Percentiles rank a stretch among this genome's conserved stretches.
Evolutionary conservation across 306 rosid species (phyloP).

Genomic region (barrel medic (Medicago truncatula)): DNA sequence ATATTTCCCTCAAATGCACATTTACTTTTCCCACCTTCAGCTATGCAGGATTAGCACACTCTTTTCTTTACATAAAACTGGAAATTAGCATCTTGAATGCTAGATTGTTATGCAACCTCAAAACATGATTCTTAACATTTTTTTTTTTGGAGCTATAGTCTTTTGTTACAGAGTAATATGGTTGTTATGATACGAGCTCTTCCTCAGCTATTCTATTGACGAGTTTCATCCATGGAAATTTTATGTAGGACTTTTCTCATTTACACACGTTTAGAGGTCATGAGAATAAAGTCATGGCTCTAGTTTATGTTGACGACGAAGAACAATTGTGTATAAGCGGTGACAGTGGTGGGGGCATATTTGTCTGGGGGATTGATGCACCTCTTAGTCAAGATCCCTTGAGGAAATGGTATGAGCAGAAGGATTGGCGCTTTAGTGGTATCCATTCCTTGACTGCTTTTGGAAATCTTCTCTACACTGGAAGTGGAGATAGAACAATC

Average conservation of each 20-base stretch:
- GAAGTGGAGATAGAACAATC: constrained; percentile 87
- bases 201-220: constrained; percentile 33
- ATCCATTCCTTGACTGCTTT: constrained; percentile 78
- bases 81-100: constrained; percentile 15
- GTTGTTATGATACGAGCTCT: constrained; percentile 17
- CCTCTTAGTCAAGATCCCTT: constrained; percentile 72
- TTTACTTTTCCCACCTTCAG: constrained; percentile 17
- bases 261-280: constrained; percentile 87
- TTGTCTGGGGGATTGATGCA: constrained; percentile 63
- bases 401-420: constrained; percentile 76
- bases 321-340: constrained; percentile 85
- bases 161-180: constrained; percentile 8
- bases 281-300: constrained; percentile 78
- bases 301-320: constrained; percentile 71
- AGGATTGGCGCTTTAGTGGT: constrained; percentile 97
- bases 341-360: constrained; percentile 86
- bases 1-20: constrained; percentile 33
- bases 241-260: constrained; percentile 81
- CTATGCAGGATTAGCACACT: constrained; percentile 27
- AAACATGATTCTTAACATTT: constrained; percentile 10
- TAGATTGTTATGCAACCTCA: constrained; percentile 26
- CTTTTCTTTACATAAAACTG: constrained; percentile 13
- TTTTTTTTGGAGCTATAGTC: background rate
- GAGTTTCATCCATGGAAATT: constrained; percentile 36
- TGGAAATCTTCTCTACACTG: constrained; percentile 68